Conservation (phyloP, 2,329 filamentous ascomycete species). For the Xylaria sp. region DNA sequence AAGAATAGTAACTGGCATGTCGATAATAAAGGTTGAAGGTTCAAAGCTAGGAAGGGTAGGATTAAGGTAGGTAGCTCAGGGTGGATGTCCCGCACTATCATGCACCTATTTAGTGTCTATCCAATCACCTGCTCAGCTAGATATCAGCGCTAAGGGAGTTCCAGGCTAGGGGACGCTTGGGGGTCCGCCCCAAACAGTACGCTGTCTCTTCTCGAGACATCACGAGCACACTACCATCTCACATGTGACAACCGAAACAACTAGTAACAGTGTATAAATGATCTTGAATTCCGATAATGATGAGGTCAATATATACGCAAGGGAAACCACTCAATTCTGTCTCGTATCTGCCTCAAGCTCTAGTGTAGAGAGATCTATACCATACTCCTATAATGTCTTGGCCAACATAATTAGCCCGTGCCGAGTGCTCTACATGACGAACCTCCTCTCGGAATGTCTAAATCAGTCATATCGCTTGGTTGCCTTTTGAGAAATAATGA, state of each 20-base stretch:
- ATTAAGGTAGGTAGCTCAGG: not conserved
- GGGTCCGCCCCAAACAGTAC: not conserved
- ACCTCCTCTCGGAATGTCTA: not conserved
- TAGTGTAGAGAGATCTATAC: slow-evolving; percentile 10
- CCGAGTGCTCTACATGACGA: not conserved
- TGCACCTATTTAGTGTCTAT: slow-evolving; percentile 15
- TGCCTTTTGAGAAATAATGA: not conserved
- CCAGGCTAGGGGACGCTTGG: not conserved
- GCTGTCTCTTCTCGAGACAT: not conserved
- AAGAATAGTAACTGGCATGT: not conserved
- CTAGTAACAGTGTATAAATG: not conserved
- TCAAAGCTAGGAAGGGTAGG: not conserved
- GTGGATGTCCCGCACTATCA: slow-evolving; percentile 7
- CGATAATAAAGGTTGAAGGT: slow-evolving; percentile 10
- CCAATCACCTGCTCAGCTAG: slow-evolving; percentile 14
- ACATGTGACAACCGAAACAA: not conserved
- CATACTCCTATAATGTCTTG: not conserved
- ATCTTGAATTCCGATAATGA: not conserved
- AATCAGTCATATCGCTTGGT: not conserved
- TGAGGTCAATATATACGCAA: not conserved
- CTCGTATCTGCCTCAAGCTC: slow-evolving; percentile 1
- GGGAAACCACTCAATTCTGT: not conserved
- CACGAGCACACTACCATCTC: not conserved
- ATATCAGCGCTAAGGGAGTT: not conserved
- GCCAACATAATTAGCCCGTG: not conserved